Base-by-base conservation (phyloP, 1,139 yeast genomes). In the Kodamaea arcana region DNA sequence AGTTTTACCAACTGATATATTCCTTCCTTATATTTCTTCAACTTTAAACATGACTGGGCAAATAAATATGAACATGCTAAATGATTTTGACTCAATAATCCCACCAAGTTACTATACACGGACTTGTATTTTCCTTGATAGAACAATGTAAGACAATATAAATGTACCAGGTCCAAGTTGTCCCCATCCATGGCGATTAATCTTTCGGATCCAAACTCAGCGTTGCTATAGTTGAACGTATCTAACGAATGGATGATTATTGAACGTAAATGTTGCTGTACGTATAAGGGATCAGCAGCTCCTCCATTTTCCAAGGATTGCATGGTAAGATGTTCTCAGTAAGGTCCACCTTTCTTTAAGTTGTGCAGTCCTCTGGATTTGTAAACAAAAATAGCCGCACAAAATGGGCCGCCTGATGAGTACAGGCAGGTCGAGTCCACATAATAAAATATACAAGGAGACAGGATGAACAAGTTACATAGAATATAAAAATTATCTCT, bases 121-220 rank as follows among this genome's bases (percentile, higher is more conserved):
- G 87, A 62, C 44, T 80, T 80, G 56, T 58, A 75, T 46, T 80
- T 72, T 10, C 69, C 65, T 42, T 69, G 74, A 31, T 76, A 75
- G 48, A 60, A 75, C 32, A 81, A 64, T 2, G 82, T 79, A 26
- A 81, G 60, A 21, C 83, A 84, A 54, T 80, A 77, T 29, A 87
- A 60, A 52, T 83, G 81, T 8, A 73, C 51, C 10, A 84, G 70
- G 36, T 80, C 83, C 3, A 69, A 54, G 47, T 78, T 67, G 17
- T 54, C 51, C 4, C 70, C 62, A 39, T 72, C 72, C 33, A 65
- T 62, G 2, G 92, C 87, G 18, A 83, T 52, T 22, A 86, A 63
- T 43, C 94, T 67, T 50, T 87, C 95, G 24, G 85, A 75, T 10
- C 92, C 84, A 61, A 87, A 84, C 54, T 80, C 87, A 3, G 95